Percentiles rank a stretch among this genome's conserved stretches.
These are phyloP conservation scores for Dictyostelium brefeldianum DNA, from an alignment of 78 protist species.

Conservation along the genomic window DNA sequence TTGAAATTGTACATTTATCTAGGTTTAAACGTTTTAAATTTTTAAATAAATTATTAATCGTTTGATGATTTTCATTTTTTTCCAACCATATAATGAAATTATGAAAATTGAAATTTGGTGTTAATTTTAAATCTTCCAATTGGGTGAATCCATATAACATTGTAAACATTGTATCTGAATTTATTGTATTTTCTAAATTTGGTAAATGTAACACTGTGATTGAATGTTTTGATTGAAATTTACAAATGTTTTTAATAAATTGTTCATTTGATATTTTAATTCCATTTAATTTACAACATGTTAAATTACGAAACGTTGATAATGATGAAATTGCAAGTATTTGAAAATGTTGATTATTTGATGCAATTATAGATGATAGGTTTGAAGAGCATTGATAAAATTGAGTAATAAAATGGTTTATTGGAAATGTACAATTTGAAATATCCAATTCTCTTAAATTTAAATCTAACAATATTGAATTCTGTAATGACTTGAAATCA, in stretches of 20 bases:
- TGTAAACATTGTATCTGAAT: not conserved
- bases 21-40: not conserved
- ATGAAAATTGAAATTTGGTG: not conserved
- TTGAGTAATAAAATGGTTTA: not conserved
- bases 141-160: not conserved
- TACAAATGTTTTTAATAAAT: not conserved
- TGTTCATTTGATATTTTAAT: constrained; percentile 9
- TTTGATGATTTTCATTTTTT: not conserved
- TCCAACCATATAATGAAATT: not conserved
- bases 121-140: not conserved
- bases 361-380: not conserved
- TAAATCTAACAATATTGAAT: not conserved
- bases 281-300: not conserved
- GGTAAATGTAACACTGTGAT: not conserved
- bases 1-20: not conserved
- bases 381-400: not conserved
- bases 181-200: not conserved
- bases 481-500: not conserved
- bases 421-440: not conserved
- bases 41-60: not conserved
- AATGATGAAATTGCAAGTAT: not conserved
- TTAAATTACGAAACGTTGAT: not conserved
- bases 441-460: constrained; percentile 10
- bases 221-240: not conserved
- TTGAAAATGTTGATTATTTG: constrained; percentile 1